Evolutionary conservation across 2,329 filamentous ascomycete genomes (phyloP), one percentile per base, ranked within the genome.

Genomic region (Stagonosporopsis cucurbitacearum): DNA sequence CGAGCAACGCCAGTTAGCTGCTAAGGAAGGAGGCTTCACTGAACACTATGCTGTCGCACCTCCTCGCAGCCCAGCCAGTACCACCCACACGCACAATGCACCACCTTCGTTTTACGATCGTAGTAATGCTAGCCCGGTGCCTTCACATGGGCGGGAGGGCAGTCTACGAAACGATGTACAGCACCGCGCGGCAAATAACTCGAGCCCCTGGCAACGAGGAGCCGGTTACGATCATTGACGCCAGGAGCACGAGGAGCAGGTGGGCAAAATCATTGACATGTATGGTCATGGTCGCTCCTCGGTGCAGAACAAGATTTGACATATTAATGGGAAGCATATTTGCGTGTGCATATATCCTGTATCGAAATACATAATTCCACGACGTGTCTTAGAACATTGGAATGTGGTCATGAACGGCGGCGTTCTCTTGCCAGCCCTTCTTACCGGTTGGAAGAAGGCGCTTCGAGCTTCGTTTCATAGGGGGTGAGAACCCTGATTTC

Each of bases 151-250:
- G 36, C 53, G 47, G 9, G 53, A 56, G n/a, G 53, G 47, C 25
- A 56, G 53, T 20, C 30, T 51, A 42, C 58, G 67, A 33, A 72
- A 68, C 36, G 74, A 74, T 28, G 54, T 54, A 35, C 59, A 69
- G n/a, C 73, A 76, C 65, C 74, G 81, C 58, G 66, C 77, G 59
- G 78, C 81, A 62, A 82, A 84, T 67, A 86, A 80, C 68, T 72
- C 81, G 33, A 87, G 84, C 75, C 85, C 85, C 49, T 88, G 86
- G 86, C 85, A 88, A 75, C 76, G 86, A 70, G 86, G 86, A 39
- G 86, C 86, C 28, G 86, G 86, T 40, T 88, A 88, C 65, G 85
- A 88, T 57, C 82, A 84, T 71, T 83, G 76, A 77, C 69, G 70
- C 68, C 67, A 75, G 64, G 72, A 71, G 67, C 73, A 76, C 59